Evolutionary conservation across 2,329 filamentous ascomycete species (phyloP).

Genomic region (Xylaria sp.): DNA sequence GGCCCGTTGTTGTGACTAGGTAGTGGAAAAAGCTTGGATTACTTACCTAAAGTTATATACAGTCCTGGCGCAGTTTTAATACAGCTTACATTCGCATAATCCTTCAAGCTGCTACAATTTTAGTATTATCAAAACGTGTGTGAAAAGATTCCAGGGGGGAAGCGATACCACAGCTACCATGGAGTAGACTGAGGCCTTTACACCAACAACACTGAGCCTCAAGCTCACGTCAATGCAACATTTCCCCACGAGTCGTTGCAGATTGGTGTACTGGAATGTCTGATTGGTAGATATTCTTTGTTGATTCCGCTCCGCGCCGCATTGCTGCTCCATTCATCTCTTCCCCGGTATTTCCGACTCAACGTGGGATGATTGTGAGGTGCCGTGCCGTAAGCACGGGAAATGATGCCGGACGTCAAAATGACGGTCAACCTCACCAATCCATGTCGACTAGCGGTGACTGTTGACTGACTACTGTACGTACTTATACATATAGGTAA

Average conservation of each 20-base stretch:
- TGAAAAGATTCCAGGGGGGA: neutral
- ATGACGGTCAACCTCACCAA: neutral
- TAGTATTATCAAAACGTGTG: neutral
- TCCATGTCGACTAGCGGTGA: neutral
- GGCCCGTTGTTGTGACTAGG: neutral
- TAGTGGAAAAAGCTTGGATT: neutral
- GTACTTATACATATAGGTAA: too few relatives aligned
- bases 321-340: neutral
- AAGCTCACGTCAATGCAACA: slow-evolving; percentile 24
- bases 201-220: slow-evolving; percentile 3
- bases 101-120: neutral
- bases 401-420: neutral
- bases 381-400: slow-evolving; percentile 1
- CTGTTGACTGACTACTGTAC: neutral
- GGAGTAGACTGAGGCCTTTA: neutral
- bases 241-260: slow-evolving; percentile 8
- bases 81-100: neutral
- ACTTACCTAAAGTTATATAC: neutral
- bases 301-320: slow-evolving; percentile 9
- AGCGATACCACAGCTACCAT: neutral
- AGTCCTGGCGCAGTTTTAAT: slow-evolving; percentile 1
- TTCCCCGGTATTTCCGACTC: neutral
- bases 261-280: slow-evolving; percentile 3
- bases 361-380: neutral
- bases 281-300: neutral